Evolutionary conservation across 1,284 basidiomycete species (phyloP).

Genomic region (Puccinia triticina): DNA sequence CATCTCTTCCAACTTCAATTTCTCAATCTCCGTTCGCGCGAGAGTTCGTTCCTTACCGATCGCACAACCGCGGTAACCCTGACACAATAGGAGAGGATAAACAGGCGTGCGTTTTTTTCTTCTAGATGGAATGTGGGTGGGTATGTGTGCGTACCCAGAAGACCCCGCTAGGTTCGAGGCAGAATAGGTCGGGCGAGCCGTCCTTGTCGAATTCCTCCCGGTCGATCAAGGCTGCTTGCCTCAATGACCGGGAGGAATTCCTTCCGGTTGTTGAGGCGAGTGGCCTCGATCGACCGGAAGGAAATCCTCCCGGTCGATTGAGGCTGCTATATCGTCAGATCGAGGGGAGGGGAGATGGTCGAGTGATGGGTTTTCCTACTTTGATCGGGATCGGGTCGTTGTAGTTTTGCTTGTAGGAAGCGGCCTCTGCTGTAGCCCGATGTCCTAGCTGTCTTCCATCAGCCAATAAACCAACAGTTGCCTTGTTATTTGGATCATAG

Average conservation of each 20-base stretch:
- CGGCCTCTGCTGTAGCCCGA: conserved; percentile 81
- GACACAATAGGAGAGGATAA: too few species aligned
- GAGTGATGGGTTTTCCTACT: conserved; percentile 63
- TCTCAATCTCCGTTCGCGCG: conserved; percentile 97
- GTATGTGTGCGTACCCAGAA: conserved; percentile 68
- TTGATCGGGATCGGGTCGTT: conserved; percentile 77
- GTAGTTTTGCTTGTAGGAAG: conserved; percentile 75
- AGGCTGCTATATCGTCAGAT: conserved; percentile 69
- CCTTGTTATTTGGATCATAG: conserved; percentile 61
- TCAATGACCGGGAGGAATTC: conserved; percentile 90
- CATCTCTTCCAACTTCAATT: conserved; percentile 80
- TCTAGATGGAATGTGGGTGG: neutral
- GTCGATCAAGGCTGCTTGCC: conserved; percentile 81
- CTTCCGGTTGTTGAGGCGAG: conserved; percentile 81
- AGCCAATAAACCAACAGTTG: conserved; percentile 88
- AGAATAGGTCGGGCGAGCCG: conserved; percentile 78
- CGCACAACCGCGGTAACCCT: conserved; percentile 91
- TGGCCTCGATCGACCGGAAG: conserved; percentile 88
- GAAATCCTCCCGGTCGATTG: conserved; percentile 85
- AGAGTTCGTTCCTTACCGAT: conserved; percentile 95
- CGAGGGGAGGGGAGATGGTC: too few species aligned
- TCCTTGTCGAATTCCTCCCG: conserved; percentile 90
- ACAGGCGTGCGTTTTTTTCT: too few species aligned
- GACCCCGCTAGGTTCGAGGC: conserved; percentile 93
- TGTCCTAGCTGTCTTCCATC: conserved; percentile 89